Evolutionary conservation across 306 rosid species (phyloP).

Genomic region (Boehmeria nivea): DNA sequence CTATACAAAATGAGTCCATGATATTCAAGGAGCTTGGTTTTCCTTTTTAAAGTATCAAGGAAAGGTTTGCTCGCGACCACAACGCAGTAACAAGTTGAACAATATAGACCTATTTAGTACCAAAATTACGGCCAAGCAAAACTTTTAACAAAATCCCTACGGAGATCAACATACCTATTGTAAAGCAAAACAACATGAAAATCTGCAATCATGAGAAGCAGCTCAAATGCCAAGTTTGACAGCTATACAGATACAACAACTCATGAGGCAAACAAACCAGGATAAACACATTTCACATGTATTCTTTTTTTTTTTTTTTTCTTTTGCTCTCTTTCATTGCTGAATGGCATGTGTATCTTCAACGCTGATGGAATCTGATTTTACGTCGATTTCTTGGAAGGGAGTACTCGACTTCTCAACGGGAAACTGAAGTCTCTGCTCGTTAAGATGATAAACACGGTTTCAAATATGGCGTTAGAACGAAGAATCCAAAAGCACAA

Average conservation of each 20-base stretch:
- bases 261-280: too few species aligned
- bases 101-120: too few species aligned
- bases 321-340: not conserved
- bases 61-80: too few species aligned
- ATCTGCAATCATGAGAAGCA: not conserved
- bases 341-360: constrained; percentile 3
- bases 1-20: too few species aligned
- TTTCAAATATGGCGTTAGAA: not conserved
- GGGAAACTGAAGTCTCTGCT: constrained; percentile 60
- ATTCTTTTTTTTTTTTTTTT: too few species aligned
- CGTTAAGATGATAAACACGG: not conserved
- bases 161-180: not conserved
- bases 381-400: constrained; percentile 22
- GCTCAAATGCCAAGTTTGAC: not conserved
- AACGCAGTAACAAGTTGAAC: too few species aligned
- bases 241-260: too few species aligned
- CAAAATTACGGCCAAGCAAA: too few species aligned
- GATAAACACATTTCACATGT: too few species aligned
- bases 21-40: too few species aligned
- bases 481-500: not conserved
- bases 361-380: not conserved
- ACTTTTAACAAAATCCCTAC: not conserved
- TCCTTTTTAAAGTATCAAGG: too few species aligned
- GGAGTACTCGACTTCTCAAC: constrained; percentile 48
- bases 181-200: not conserved